phyloP scores from a whole-genome alignment of 331 rosid genomes.

The Malus hybrid region DNA sequence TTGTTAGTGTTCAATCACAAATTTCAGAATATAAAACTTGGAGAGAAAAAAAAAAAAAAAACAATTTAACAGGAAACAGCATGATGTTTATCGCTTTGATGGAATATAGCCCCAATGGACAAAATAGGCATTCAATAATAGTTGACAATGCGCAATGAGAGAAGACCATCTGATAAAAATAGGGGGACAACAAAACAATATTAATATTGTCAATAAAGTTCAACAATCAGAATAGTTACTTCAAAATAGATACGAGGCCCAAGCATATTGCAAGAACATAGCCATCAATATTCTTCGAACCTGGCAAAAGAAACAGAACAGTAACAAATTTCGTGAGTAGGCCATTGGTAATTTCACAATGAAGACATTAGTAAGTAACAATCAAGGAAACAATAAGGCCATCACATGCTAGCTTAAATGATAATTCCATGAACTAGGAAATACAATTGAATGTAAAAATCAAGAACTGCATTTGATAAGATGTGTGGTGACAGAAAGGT shows the following conservation, averaged over 20 bases:
- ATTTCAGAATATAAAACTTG: no score
- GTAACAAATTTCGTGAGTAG: not conserved
- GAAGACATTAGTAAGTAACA: conserved; percentile 7
- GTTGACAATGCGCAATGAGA: not conserved
- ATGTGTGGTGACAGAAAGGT: not conserved
- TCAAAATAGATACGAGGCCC: conserved; percentile 75
- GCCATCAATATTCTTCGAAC: conserved; percentile 56
- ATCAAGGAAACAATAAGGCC: not conserved
- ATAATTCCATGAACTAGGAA: not conserved
- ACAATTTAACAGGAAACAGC: no score
- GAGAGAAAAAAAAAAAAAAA: no score
- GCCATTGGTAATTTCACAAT: not conserved
- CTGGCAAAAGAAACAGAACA: conserved; percentile 31
- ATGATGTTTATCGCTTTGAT: no score
- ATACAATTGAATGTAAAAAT: not conserved
- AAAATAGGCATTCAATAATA: no score
- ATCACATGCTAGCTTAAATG: not conserved
- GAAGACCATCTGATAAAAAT: not conserved
- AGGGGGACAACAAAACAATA: not conserved
- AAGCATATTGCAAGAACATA: conserved; percentile 72
- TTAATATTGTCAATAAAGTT: not conserved
- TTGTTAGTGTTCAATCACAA: no score
- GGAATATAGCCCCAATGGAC: no score
- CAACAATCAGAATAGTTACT: conserved; percentile 44
- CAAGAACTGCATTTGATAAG: not conserved